Evolutionary conservation across 2,329 filamentous ascomycete genomes (phyloP).

Genomic region (Ceratocystis cubensis): DNA sequence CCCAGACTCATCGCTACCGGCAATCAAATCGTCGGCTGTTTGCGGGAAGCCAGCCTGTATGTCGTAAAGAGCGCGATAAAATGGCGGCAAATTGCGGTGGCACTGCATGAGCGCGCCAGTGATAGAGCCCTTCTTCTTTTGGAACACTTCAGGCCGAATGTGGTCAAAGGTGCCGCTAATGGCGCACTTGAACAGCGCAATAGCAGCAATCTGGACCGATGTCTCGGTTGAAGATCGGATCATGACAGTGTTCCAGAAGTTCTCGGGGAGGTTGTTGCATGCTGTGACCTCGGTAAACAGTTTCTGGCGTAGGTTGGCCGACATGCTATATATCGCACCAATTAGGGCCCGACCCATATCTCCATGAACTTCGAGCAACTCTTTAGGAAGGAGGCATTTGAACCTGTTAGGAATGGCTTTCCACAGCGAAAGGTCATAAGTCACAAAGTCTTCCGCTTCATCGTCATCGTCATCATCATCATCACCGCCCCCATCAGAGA

Average conservation of each 20-base stretch:
- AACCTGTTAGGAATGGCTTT: slow-evolving; percentile 11
- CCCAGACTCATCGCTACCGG: background rate
- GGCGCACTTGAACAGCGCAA: slow-evolving; percentile 9
- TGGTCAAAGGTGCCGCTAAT: background rate
- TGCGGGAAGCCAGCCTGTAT: slow-evolving; percentile 12
- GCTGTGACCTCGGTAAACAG: slow-evolving; percentile 6
- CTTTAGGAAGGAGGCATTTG: slow-evolving; percentile 11
- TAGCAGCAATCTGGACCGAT: slow-evolving; percentile 10
- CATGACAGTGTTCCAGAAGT: slow-evolving; percentile 14
- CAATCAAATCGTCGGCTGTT: slow-evolving; percentile 16
- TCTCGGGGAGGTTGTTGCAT: background rate
- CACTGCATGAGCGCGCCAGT: slow-evolving; percentile 1
- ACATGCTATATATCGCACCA: slow-evolving; percentile 13
- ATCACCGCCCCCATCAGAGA: slow-evolving; percentile 22
- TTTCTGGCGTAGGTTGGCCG: slow-evolving; percentile 3
- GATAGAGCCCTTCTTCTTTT: slow-evolving; percentile 4
- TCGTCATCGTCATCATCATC: slow-evolving; percentile 24
- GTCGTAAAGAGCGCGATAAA: slow-evolving; percentile 11
- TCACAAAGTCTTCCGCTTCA: slow-evolving; percentile 19
- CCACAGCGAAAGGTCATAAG: slow-evolving; percentile 15
- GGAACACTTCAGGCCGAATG: background rate
- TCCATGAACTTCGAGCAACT: background rate
- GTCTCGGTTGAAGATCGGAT: background rate
- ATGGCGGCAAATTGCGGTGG: background rate
- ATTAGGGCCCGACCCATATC: slow-evolving; percentile 9